Conservation (phyloP, 441 rosid genomes). For the Pelargonium cotyledonis region DNA sequence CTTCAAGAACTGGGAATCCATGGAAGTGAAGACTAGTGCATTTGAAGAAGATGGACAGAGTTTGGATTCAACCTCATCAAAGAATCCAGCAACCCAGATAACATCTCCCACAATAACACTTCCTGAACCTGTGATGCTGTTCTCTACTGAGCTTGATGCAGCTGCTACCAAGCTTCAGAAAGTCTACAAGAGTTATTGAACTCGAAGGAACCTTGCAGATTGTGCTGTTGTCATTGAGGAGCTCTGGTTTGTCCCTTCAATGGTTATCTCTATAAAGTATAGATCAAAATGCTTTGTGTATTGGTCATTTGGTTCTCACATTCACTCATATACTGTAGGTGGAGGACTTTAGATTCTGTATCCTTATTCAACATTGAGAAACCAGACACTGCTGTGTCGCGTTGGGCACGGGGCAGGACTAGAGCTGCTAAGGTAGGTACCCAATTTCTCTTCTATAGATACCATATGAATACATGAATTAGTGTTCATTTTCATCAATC, state of each 20-base stretch:
- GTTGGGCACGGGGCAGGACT: slow-evolving; percentile 65
- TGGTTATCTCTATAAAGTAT: neutral
- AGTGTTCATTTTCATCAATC: neutral
- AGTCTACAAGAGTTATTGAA: slow-evolving; percentile 61
- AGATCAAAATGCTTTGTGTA: neutral
- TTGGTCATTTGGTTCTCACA: neutral
- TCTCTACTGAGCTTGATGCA: slow-evolving; percentile 63
- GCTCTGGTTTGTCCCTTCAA: slow-evolving; percentile 34
- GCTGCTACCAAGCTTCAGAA: slow-evolving; percentile 67
- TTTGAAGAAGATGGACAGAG: neutral
- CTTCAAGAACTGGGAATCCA: slow-evolving; percentile 27
- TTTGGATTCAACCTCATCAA: slow-evolving; percentile 7
- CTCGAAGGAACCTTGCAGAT: slow-evolving; percentile 62
- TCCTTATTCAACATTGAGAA: slow-evolving; percentile 54
- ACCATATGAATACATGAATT: neutral
- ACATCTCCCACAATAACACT: slow-evolving; percentile 32
- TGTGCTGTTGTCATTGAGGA: slow-evolving; percentile 65
- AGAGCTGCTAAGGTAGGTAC: slow-evolving; percentile 63
- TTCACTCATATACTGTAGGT: slow-evolving; percentile 35
- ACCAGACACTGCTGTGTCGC: slow-evolving; percentile 60
- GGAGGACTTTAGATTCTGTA: slow-evolving; percentile 77
- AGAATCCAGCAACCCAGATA: slow-evolving; percentile 7
- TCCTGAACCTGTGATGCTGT: slow-evolving; percentile 42
- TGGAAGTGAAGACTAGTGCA: slow-evolving; percentile 13
- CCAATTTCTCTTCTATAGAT: neutral